Evolutionary conservation across 768 basidiomycete genomes (phyloP), one percentile per base, ranked within the genome.

Genomic region (Strobilomyces dryophilus): DNA sequence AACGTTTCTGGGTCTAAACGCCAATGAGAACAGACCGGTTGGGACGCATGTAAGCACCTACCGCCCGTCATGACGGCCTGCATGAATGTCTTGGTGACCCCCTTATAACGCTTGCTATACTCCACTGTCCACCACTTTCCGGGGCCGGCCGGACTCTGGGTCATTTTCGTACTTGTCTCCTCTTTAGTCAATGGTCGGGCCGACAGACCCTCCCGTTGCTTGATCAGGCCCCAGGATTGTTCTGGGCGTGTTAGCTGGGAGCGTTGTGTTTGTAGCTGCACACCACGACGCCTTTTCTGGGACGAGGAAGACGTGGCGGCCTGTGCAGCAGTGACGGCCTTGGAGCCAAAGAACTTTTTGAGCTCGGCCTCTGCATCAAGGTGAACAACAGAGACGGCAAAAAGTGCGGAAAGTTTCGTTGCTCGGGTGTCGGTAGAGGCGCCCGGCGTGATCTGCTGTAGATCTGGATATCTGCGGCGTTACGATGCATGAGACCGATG

Each of bases 81-180:
- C 73, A 95, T 82, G 66, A 95, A 98, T 34, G 84, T 79, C 65
- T 77, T 80, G 1, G 92, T 91, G 58, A 87, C 78, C 21, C 86
- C 85, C 61, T 85, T 88, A 70, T 97, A 99, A 51, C 80, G 81
- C 60, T 83, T 86, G 61, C 84, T 84, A 61, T 94, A 97, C 61
- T 90, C 89, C 32, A 91, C 85, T 0, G 91, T 91, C 85, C 88
- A 97, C 83, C 91, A 90, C 58, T 78, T 86, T 65, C 95, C 95
- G 3, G 79, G 80, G 3, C 71, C 56, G 14, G 62, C 58, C 14
- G 74, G 63, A 10, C 71, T 70, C 67, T 57, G 77, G 71, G 2
- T 74, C n/a, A 66, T 61, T 68, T 78, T 83, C 42, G 58, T 72
- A 12, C 63, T 48, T 1, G 76, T 54, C 59, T 93, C 91, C 1